Base-by-base conservation (phyloP, 306 rosid genomes). In the Sicyos baderoa region DNA sequence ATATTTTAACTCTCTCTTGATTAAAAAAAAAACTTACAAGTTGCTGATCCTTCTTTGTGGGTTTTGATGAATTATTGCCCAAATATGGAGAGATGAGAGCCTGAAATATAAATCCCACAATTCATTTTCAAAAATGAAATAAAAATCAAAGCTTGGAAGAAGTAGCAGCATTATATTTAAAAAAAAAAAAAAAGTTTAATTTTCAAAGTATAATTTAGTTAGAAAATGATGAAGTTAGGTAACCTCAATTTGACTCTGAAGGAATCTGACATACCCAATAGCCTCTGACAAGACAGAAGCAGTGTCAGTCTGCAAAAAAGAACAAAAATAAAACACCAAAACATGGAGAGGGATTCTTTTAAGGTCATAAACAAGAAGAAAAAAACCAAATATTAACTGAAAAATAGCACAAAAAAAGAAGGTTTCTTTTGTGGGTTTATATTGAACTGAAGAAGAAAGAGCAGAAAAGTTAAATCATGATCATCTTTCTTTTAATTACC, bases 201-300 rank as follows among this genome's bases (percentile, higher is more conserved):
- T 64, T 42, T 18, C 72, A 9, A 3, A 60, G 64, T 55, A 68
- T 77, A 10, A 74, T 71, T 54, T 32, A 2, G 5, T 32, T 32
- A 72, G 65, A 71, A 77, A 77, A 54, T 78, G 54, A 57, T 29
- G 16, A 70, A 54, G 32, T 9, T 74, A 35, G 51, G 51, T 45
- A 48, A 90, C 97, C 97, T 90, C 90, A 78, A 90, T 88, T 83
- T 90, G 97, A 80, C 83, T 78, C 73, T 88, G 87, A 52, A 90
- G 92, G 89, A 90, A 90, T 84, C 90, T 83, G 71, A 90, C 85
- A 70, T 86, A 90, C 60, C 90, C 95, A 82, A 86, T 86, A 82
- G 87, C 88, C 81, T 89, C 95, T 75, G 89, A 75, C 88, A 91
- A 79, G 70, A 91, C 96, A 78, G 97, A 89, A 76, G 96, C 96